phyloP scores from a whole-genome alignment of 2,329 filamentous ascomycete genomes.

The Tolypocladium nubicola region DNA sequence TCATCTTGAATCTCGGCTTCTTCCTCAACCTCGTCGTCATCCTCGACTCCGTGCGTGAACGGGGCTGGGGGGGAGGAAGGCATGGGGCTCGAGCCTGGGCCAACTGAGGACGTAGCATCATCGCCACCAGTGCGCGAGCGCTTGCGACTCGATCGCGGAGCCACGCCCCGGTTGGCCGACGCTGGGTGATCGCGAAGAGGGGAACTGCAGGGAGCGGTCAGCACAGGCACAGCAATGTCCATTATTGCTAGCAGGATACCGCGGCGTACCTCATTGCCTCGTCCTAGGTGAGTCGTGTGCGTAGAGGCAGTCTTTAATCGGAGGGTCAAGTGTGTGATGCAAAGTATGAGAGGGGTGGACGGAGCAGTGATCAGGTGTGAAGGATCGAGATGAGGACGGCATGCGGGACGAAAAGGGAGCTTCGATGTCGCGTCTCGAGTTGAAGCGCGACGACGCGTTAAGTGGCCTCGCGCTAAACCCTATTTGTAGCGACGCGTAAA shows the following conservation, averaged over 20 bases:
- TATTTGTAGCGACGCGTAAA: constrained; percentile 23
- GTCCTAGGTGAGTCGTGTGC: neutral
- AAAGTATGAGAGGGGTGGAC: neutral
- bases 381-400: constrained; percentile 9
- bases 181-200: constrained; percentile 72
- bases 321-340: neutral
- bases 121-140: constrained; percentile 41
- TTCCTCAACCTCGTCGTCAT: constrained; percentile 62
- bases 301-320: neutral
- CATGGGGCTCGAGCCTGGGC: constrained; percentile 48
- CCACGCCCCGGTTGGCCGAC: constrained; percentile 69
- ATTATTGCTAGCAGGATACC: neutral
- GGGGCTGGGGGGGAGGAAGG: constrained; percentile 53
- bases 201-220: constrained; percentile 44
- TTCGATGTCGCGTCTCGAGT: constrained; percentile 13
- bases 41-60: constrained; percentile 54
- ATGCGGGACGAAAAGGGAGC: constrained; percentile 6
- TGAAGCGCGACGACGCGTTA: constrained; percentile 29
- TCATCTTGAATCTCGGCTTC: constrained; percentile 64
- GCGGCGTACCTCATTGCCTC: constrained; percentile 13
- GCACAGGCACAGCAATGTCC: neutral
- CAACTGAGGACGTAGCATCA: constrained; percentile 40
- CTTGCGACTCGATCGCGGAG: constrained; percentile 40
- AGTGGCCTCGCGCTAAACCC: constrained; percentile 25
- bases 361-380: constrained; percentile 4